Evolutionary conservation across 2,329 filamentous ascomycete species (phyloP), one percentile per base, ranked within the genome.

Genomic region (Tolypocladium ovalisporum): DNA sequence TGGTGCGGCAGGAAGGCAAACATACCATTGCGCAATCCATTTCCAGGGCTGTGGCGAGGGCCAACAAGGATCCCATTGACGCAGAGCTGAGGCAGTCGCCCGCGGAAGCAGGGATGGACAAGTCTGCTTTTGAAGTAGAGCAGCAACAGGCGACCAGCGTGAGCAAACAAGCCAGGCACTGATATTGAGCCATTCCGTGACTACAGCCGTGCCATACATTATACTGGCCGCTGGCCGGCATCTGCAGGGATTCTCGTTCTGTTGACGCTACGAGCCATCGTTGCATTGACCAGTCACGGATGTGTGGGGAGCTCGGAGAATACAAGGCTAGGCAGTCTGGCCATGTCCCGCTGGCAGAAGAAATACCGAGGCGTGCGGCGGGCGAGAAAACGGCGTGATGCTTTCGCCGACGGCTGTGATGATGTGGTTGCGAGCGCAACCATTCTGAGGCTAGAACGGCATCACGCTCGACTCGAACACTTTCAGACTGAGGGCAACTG

Each of bases 1-100:
- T 81, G 66, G 73, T 76, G 51, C 71, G 73, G 58, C 67, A 66
- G 32, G 75, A 74, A 54, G 80, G 79, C 19, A 74, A 74, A 59
- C 68, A 62, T 49, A 70, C 74, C 24, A 73, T 80, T 56, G 74
- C 76, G 17, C 69, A 74, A 34, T 77, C 75, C 55, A 71, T 82
- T 15, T 37, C 56, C 34, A 58, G 47, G 58, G 66, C 64, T 2
- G 61, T 66, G 49, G 58, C 56, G 36, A 57, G 52, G 51, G 57
- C 55, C 53, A 52, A 55, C 36, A 55, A 40, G n/a, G 54, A n/a
- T n/a, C n/a, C n/a, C n/a, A n/a, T n/a, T n/a, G 29, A 13, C 27
- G 29, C 47, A 34, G 27, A 32, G 9, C 29, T 15, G 47, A 22
- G 29, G 29, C 47, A n/a, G 19, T 29, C 47, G 15, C 12, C 29